Conservation (phyloP, 2,329 filamentous ascomycete genomes). For the Penicillium sp. region DNA sequence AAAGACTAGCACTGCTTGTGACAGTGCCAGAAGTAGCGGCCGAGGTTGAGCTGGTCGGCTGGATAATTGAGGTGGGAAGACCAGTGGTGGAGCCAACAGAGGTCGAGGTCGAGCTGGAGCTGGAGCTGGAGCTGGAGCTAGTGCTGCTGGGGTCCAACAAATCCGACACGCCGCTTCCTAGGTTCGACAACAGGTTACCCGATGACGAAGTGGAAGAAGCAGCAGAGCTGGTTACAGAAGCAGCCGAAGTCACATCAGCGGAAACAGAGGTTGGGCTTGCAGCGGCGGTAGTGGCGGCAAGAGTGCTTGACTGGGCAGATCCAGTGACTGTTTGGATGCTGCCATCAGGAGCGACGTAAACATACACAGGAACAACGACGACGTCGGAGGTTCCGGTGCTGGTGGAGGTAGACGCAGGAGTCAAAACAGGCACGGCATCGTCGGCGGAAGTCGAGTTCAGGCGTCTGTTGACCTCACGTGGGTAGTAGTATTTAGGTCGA, state of each 20-base stretch:
- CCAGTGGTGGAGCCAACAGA: constrained; percentile 6
- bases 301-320: constrained; percentile 9
- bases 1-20: not conserved
- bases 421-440: not conserved
- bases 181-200: constrained; percentile 3
- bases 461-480: constrained; percentile 29
- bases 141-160: constrained; percentile 7
- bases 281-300: not conserved
- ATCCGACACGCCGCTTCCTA: constrained; percentile 7
- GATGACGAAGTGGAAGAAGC: constrained; percentile 2
- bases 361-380: constrained; percentile 16
- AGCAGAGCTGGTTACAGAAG: not conserved
- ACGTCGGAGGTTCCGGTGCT: constrained; percentile 2
- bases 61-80: constrained; percentile 8
- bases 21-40: not conserved
- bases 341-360: constrained; percentile 16
- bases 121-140: constrained; percentile 8
- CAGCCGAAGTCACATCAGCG: constrained; percentile 17
- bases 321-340: constrained; percentile 13
- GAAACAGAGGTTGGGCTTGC: constrained; percentile 19
- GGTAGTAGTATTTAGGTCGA: constrained; percentile 33
- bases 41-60: constrained; percentile 3
- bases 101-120: not conserved
- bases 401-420: constrained; percentile 1
- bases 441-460: constrained; percentile 12